Evolutionary conservation across 352 stramenopile genomes (phyloP), one percentile per base, ranked within the genome.

Genomic region (Globisporangium camurandrum): DNA sequence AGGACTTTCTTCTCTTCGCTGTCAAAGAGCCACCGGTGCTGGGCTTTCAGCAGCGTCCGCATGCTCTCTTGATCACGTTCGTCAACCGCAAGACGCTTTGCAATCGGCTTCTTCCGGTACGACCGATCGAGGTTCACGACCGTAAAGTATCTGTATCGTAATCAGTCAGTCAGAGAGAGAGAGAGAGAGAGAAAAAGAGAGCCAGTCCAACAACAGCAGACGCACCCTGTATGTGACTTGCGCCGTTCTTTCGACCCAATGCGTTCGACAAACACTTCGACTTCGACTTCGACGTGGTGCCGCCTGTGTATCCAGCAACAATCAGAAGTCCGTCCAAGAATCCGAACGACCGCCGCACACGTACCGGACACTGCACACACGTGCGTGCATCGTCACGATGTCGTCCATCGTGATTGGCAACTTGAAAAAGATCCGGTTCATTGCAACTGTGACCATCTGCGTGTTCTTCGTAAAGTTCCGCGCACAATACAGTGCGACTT

Each of bases 351-450:
- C n/a, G n/a, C n/a, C n/a, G n/a, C n/a, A n/a, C n/a, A 36, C 57
- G 37, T 16, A 66, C 59, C 59, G 48, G 23, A 66, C 59, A 31
- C 50, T 66, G 22, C 42, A 46, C 12, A 66, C 59, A 40, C 57
- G 59, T 19, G 59, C 59, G 19, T 58, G 48, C 54, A 66, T 59
- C n/a, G 59, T 56, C 36, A 66, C 59, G 39, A 66, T 66, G 44
- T 66, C 55, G 17, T 60, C 50, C 37, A 58, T 60, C 14, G 50
- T 59, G 40, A 66, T 62, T 26, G 59, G 59, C 3, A 61, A 51
- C 43, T 66, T 66, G 56, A 66, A 66, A 36, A 59, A 61, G 39
- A 66, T 60, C 40, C 59, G 59, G 36, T 66, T 66, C 55, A 66
- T 61, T 16, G 54, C 37, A 10, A 59, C 40, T 24, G 59, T 66